Conservation (phyloP, 2,329 filamentous ascomycete genomes). For the Ascocoryne sarcoides region DNA sequence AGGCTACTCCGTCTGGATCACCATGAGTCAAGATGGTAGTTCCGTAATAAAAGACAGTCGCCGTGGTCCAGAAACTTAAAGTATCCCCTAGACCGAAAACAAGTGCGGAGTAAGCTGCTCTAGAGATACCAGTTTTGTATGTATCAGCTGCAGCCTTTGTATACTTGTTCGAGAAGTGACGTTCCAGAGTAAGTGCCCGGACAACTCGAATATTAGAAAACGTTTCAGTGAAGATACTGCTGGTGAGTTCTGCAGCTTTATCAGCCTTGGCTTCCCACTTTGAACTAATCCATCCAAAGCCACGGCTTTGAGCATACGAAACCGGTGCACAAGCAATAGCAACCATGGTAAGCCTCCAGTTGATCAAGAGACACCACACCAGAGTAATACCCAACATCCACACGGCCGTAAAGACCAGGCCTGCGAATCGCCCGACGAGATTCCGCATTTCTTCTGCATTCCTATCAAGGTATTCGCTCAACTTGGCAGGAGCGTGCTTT, state of each 20-base stretch:
- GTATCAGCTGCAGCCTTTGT: conserved; percentile 39
- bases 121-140: conserved; percentile 52
- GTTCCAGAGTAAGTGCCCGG: conserved; percentile 63
- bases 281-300: conserved; percentile 55
- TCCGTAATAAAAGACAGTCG: conserved; percentile 79
- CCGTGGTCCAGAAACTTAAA: conserved; percentile 61
- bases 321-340: conserved; percentile 60
- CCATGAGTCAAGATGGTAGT: conserved; percentile 48
- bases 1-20: conserved; percentile 40
- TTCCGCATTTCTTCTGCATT: conserved; percentile 84
- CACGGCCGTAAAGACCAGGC: conserved; percentile 56
- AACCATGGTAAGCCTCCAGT: conserved; percentile 76
- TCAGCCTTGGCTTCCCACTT: conserved; percentile 67
- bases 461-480: conserved; percentile 67
- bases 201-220: conserved; percentile 75
- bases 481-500: conserved; percentile 50
- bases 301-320: conserved; percentile 55
- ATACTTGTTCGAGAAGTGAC: conserved; percentile 60
- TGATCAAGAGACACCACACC: conserved; percentile 63
- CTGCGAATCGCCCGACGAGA: conserved; percentile 68
- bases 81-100: conserved; percentile 74
- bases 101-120: conserved; percentile 58
- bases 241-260: conserved; percentile 49
- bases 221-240: conserved; percentile 61
- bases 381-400: conserved; percentile 62